Base-by-base conservation (phyloP, 129 eudicot genomes). In the Heracleum sosnowskyi region DNA sequence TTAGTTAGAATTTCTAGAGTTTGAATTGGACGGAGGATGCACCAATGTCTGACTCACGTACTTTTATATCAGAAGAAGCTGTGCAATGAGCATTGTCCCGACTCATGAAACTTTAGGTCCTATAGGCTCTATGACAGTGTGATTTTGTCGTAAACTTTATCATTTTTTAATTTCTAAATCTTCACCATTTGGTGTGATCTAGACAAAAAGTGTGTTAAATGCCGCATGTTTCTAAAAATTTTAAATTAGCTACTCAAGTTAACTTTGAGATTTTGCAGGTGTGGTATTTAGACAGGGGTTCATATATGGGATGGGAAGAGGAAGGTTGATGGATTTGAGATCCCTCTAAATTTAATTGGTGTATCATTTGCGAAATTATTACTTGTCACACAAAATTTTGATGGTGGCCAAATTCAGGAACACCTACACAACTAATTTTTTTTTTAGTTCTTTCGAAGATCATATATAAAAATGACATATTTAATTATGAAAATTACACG, bases 291-390 rank as follows among this genome's bases (percentile, higher is more conserved):
- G 97, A 79, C 98, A 97, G 3, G 98, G 88, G 15, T 95, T 95
- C 79, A 91, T 95, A 83, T 95, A n/a, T n/a, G n/a, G n/a, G n/a
- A 95, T 24, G 98, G 98, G 69, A 95, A 95, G 86, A 87, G 98
- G 78, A 91, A 87, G 83, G 93, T 95, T 16, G 97, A 93, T 22
- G 84, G 93, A 16, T 86, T 85, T 24, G 98, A 95, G 82, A 88
- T 95, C 80, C 98, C 96, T n/a, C n/a, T n/a, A n/a, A n/a, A n/a
- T n/a, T n/a, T n/a, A n/a, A n/a, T n/a, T n/a, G n/a, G n/a, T n/a
- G 92, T 87, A 80, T 97, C 98, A 17, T 10, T 87, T 46, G 98
- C 91, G 82, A 95, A 79, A 72, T 62, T 95, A 80, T 84, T 95
- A 47, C 76, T 73, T 49, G 89, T 94, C 20, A 83, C 88, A 1